These are phyloP conservation scores for Baudoinia panamericana DNA, from an alignment of 495 filamentous ascomycete species.

Conservation along the genomic window DNA sequence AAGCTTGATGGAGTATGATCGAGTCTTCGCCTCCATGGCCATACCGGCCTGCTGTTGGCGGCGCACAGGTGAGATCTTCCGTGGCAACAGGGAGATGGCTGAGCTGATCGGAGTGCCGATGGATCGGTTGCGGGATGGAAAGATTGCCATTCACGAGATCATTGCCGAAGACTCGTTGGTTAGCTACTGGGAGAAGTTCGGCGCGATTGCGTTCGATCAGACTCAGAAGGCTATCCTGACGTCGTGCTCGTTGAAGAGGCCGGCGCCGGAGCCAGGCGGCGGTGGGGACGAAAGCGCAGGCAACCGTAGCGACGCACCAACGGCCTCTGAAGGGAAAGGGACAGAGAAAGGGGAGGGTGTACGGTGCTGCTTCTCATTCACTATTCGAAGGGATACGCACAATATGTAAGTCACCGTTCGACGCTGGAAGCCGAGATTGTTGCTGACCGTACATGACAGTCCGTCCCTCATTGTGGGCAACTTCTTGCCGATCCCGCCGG, in stretches of 20 bases:
- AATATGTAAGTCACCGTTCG: constrained; percentile 63
- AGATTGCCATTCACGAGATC: constrained; percentile 89
- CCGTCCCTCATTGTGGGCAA: constrained; percentile 93
- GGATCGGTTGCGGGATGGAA: constrained; percentile 80
- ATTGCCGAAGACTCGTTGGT: constrained; percentile 87
- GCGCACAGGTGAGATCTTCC: constrained; percentile 90
- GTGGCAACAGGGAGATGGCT: constrained; percentile 98
- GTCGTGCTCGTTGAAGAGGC: constrained; percentile 81
- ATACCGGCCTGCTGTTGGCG: constrained; percentile 97
- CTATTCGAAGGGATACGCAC: constrained; percentile 83
- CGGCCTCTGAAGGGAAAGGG: not conserved
- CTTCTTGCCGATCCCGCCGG: constrained; percentile 63
- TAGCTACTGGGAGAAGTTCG: constrained; percentile 98
- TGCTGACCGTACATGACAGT: constrained; percentile 53
- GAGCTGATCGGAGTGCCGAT: constrained; percentile 89
- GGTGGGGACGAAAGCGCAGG: constrained; percentile 40
- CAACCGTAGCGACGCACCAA: too few relatives aligned
- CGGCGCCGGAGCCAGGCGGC: constrained; percentile 60
- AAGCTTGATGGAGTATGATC: constrained; percentile 90
- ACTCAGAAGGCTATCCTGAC: constrained; percentile 96
- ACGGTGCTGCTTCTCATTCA: constrained; percentile 94
- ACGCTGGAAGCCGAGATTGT: constrained; percentile 14
- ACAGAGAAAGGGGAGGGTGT: constrained; percentile 46
- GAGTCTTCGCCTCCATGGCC: constrained; percentile 97
- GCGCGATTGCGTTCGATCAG: constrained; percentile 92